phyloP scores from a whole-genome alignment of 805 yeast species.

The Barnettozyma vustinii region DNA sequence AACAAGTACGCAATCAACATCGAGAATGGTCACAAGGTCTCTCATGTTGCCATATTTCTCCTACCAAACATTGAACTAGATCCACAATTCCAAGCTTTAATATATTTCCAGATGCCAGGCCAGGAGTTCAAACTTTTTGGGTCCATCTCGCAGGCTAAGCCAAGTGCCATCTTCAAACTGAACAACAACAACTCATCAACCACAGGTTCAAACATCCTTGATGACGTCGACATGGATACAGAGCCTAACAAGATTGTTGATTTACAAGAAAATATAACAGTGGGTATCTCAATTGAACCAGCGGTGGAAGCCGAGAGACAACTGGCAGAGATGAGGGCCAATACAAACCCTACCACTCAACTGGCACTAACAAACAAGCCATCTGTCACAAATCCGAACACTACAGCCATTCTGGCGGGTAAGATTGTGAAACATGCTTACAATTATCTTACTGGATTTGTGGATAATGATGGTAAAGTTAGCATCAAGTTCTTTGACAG shows the following conservation, averaged over 20 bases:
- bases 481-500: slow-evolving; percentile 82
- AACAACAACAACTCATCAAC: slow-evolving; percentile 49
- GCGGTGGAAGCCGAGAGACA: slow-evolving; percentile 56
- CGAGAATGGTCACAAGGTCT: slow-evolving; percentile 56
- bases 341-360: slow-evolving; percentile 24
- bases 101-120: slow-evolving; percentile 69
- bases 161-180: slow-evolving; percentile 86
- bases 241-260: slow-evolving; percentile 25
- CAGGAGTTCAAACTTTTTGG: slow-evolving; percentile 63
- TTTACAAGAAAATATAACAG: slow-evolving; percentile 32
- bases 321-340: slow-evolving; percentile 34
- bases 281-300: slow-evolving; percentile 93
- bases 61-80: slow-evolving; percentile 79
- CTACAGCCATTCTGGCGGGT: slow-evolving; percentile 65
- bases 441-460: slow-evolving; percentile 83
- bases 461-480: slow-evolving; percentile 74
- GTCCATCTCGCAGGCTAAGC: slow-evolving; percentile 58
- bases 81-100: slow-evolving; percentile 69
- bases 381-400: slow-evolving; percentile 29
- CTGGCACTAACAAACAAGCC: slow-evolving; percentile 22
- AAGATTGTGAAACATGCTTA: slow-evolving; percentile 90
- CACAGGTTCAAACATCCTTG: slow-evolving; percentile 32
- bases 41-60: slow-evolving; percentile 79
- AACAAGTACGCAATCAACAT: slow-evolving; percentile 62
- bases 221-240: slow-evolving; percentile 54